These are phyloP conservation scores for Plasmodium relictum DNA, from an alignment of 169 alveolate species.

Conservation along the genomic window DNA sequence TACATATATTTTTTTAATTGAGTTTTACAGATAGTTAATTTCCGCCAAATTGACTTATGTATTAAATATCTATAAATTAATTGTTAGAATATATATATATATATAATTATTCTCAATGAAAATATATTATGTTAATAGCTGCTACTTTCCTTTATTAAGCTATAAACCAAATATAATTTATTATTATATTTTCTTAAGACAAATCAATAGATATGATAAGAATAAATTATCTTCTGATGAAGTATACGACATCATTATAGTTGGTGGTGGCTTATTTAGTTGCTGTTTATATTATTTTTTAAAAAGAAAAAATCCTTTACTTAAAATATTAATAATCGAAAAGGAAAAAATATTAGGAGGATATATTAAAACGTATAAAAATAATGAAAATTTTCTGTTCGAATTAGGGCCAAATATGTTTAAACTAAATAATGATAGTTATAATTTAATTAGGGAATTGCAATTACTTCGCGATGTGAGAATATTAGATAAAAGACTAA, in stretches of 20 bases:
- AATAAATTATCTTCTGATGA: neutral
- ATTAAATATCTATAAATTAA: too few relatives aligned
- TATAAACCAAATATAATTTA: too few relatives aligned
- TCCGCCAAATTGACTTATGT: too few relatives aligned
- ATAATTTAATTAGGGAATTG: constrained; percentile 13
- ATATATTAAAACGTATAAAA: constrained; percentile 25
- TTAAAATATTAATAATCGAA: constrained; percentile 25
- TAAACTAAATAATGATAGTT: constrained; percentile 46
- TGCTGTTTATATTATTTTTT: constrained; percentile 42
- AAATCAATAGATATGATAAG: neutral
- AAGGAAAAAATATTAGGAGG: constrained; percentile 51
- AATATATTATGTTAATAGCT: too few relatives aligned
- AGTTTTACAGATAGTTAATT: too few relatives aligned
- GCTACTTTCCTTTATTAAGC: too few relatives aligned
- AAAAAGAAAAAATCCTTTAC: constrained; percentile 7
- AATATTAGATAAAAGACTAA: constrained; percentile 4
- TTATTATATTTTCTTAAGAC: too few relatives aligned
- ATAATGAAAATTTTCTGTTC: constrained; percentile 1
- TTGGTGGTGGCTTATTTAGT: constrained; percentile 58
- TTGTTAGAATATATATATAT: too few relatives aligned
- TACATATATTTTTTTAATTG: too few relatives aligned
- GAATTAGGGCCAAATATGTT: constrained; percentile 61
- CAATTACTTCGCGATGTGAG: constrained; percentile 11
- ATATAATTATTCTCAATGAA: too few relatives aligned
- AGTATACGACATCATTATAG: constrained; percentile 24